Percentiles rank a stretch among this genome's conserved stretches.
phyloP scores from a whole-genome alignment of 495 filamentous ascomycete species.

The Neurospora hispaniola region DNA sequence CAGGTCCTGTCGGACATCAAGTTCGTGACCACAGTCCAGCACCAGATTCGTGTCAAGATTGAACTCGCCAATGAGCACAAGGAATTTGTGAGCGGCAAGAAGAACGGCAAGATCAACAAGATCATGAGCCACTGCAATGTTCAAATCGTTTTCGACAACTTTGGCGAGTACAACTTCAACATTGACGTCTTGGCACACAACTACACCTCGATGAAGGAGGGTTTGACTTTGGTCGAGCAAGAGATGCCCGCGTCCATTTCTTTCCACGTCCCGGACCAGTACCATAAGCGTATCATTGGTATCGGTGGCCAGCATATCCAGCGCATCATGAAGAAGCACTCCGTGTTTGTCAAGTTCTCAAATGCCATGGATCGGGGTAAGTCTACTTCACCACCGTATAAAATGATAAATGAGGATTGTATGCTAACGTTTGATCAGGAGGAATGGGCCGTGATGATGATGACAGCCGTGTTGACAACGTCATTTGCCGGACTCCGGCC shows the following conservation, averaged over 20 bases:
- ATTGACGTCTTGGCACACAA: constrained; percentile 89
- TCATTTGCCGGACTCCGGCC: constrained; percentile 94
- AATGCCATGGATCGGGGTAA: constrained; percentile 90
- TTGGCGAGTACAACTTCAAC: constrained; percentile 99
- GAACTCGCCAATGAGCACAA: constrained; percentile 99
- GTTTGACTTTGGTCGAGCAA: constrained; percentile 86
- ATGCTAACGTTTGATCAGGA: not conserved
- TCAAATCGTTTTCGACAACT: constrained; percentile 97
- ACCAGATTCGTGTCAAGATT: constrained; percentile 93
- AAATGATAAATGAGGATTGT: not conserved
- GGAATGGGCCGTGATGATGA: constrained; percentile 91
- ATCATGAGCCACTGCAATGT: constrained; percentile 99
- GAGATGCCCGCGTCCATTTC: constrained; percentile 99
- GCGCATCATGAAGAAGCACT: constrained; percentile 99
- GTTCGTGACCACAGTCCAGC: constrained; percentile 76
- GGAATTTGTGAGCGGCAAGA: constrained; percentile 98
- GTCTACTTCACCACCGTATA: not conserved
- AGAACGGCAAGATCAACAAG: constrained; percentile 99
- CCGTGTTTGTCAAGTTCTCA: constrained; percentile 98
- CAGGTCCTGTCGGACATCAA: constrained; percentile 85
- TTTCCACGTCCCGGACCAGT: constrained; percentile 99
- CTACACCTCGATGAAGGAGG: constrained; percentile 86
- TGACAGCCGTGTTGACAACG: constrained; percentile 97
- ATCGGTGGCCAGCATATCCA: constrained; percentile 98
- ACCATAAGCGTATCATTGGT: constrained; percentile 98